These are phyloP conservation scores for Catenaria anguillulae DNA, from an alignment of 371 early-diverging fungal genomes.

Conservation along the genomic window DNA sequence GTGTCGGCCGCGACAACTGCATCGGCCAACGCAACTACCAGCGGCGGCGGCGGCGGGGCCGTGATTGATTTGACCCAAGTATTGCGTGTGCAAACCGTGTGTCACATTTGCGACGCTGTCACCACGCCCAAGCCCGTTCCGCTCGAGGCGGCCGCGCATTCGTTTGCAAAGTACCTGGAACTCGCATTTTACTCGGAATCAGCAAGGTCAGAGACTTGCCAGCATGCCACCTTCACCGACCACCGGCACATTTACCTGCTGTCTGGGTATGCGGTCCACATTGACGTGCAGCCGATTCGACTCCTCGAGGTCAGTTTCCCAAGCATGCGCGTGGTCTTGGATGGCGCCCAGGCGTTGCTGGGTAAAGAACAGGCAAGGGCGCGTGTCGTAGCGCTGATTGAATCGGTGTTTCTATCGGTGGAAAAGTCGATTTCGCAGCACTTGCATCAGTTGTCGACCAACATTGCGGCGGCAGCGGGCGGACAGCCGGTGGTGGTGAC, in stretches of 20 bases:
- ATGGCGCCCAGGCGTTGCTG: not conserved
- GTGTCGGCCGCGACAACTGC: too few relatives aligned
- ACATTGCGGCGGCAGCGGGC: not conserved
- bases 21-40: too few relatives aligned
- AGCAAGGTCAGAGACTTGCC: conserved; percentile 47
- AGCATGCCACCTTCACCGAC: conserved; percentile 60
- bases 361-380: conserved; percentile 10
- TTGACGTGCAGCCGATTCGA: conserved; percentile 56
- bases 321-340: conserved; percentile 35
- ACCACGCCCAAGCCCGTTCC: conserved; percentile 68
- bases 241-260: conserved; percentile 62
- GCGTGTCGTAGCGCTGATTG: conserved; percentile 18
- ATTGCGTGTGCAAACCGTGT: too few relatives aligned
- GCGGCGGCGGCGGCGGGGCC: too few relatives aligned
- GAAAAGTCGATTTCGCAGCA: not conserved
- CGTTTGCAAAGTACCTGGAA: conserved; percentile 91
- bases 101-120: conserved; percentile 47
- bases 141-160: conserved; percentile 72
- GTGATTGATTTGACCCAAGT: too few relatives aligned
- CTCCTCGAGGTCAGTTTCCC: conserved; percentile 69
- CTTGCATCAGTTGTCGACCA: not conserved
- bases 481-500: not conserved
- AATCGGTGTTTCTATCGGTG: conserved; percentile 12
- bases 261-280: conserved; percentile 51
- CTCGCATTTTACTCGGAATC: conserved; percentile 57